A percentile compares a stretch with the other conserved stretches of the same genome.
phyloP scores from a whole-genome alignment of 805 yeast species.

The Saccharomycopsis fibuligera region DNA sequence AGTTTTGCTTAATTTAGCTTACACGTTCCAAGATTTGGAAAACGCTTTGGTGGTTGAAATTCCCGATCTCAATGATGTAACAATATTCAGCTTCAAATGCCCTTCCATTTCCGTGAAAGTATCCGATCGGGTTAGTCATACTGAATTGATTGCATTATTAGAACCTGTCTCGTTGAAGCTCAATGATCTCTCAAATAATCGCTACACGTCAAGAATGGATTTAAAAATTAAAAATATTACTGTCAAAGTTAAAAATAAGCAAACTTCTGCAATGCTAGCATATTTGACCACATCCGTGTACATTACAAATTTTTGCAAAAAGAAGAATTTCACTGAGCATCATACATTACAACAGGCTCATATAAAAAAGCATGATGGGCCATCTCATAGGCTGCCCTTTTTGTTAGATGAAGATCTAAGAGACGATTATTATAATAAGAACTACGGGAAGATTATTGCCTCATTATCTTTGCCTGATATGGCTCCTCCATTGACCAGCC shows the following conservation, averaged over 20 bases:
- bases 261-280: constrained; percentile 28
- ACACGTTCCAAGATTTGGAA: constrained; percentile 68
- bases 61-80: constrained; percentile 59
- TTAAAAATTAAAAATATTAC: constrained; percentile 43
- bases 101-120: constrained; percentile 42
- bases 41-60: constrained; percentile 58
- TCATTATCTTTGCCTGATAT: constrained; percentile 59
- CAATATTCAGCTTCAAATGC: constrained; percentile 52
- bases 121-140: constrained; percentile 27
- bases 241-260: constrained; percentile 28
- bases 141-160: constrained; percentile 25
- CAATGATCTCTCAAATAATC: constrained; percentile 64
- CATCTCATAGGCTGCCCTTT: constrained; percentile 76
- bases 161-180: constrained; percentile 33
- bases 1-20: constrained; percentile 43
- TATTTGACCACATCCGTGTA: constrained; percentile 51
- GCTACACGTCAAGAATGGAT: constrained; percentile 53
- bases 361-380: constrained; percentile 66
- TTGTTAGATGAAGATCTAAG: constrained; percentile 48
- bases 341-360: constrained; percentile 56
- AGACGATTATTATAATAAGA: constrained; percentile 40
- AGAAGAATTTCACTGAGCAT: constrained; percentile 39
- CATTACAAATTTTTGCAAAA: constrained; percentile 54
- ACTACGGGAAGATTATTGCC: constrained; percentile 48
- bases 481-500: constrained; percentile 50